phyloP scores from a whole-genome alignment of 2,329 filamentous ascomycete genomes.

The Scolecobasidium constrictum region DNA sequence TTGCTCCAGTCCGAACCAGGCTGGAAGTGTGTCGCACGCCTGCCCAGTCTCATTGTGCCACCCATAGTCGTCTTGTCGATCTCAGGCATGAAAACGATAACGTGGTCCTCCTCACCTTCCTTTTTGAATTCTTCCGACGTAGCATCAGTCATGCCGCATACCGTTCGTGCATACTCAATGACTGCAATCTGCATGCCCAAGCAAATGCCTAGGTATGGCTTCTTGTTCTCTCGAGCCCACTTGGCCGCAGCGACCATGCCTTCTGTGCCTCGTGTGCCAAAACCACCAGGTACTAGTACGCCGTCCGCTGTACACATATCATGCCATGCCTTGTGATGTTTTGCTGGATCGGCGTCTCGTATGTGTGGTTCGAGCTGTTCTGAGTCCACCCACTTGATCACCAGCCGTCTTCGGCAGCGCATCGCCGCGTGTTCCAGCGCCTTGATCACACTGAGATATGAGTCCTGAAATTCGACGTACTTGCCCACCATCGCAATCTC shows the following conservation, averaged over 20 bases:
- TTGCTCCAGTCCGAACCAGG: constrained; percentile 65
- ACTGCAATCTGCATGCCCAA: constrained; percentile 89
- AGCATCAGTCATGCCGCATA: constrained; percentile 52
- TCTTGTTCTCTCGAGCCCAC: constrained; percentile 73
- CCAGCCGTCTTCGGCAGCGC: constrained; percentile 68
- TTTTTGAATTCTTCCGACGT: constrained; percentile 46
- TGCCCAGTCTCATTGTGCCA: constrained; percentile 78
- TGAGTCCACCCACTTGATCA: constrained; percentile 76
- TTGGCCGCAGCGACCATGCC: constrained; percentile 85
- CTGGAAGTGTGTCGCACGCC: constrained; percentile 66
- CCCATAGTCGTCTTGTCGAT: constrained; percentile 65
- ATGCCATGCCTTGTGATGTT: constrained; percentile 81
- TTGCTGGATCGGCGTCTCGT: constrained; percentile 51
- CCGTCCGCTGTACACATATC: constrained; percentile 60
- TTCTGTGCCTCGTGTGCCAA: constrained; percentile 70
- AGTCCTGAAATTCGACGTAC: constrained; percentile 75
- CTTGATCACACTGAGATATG: constrained; percentile 76
- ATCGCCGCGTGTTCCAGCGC: constrained; percentile 86
- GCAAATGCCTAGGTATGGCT: constrained; percentile 81
- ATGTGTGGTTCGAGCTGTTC: constrained; percentile 66
- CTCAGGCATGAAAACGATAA: constrained; percentile 91
- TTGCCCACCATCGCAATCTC: constrained; percentile 86
- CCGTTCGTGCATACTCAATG: constrained; percentile 72
- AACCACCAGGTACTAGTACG: constrained; percentile 64
- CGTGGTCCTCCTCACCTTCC: constrained; percentile 46